Evolutionary conservation across 768 basidiomycete species (phyloP), one percentile per base, ranked within the genome.

Genomic region (Trametopsis cervina): DNA sequence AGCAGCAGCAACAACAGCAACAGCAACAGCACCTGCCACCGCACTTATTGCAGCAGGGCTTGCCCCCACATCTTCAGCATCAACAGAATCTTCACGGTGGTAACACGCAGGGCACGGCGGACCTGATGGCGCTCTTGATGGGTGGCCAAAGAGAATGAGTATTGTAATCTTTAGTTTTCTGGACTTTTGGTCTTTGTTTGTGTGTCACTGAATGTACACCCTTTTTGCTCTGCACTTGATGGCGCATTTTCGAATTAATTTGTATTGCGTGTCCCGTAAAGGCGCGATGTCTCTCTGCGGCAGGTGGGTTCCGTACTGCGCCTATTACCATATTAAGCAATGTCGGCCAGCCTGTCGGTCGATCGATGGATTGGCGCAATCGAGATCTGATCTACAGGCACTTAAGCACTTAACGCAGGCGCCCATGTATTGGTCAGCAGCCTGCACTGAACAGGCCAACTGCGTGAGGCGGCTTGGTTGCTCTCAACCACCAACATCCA

Each of bases 61-160:
- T 74, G 39, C 73, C 74, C 12, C 75, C 53, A 12, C 52, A 76
- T 44, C 81, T 85, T 53, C 69, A 82, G 44, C 84, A 80, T 66
- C 56, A 80, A 55, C 81, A 78, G 57, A 72, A 72, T 23, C 69
- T 72, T 42, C 66, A 70, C 17, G 67, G 67, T 15, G 64, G 69
- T 18, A 75, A 68, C 60, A 78, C 69, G 51, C 80, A 79, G 57
- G 76, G 78, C 26, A 68, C 79, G 38, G 82, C 85, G 52, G 88
- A 91, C 61, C 67, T 91, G 55, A 89, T 91, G 82, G 80, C 88
- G 39, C 73, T 91, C 50, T 75, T 91, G 53, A 82, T 91, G 85
- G 83, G 81, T 45, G 83, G 82, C 47, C 81, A 77, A 55, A 71
- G 85, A 65, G 84, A 88, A 56, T 88, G 68, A 80, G 45, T 33